Base-by-base conservation (phyloP, 2,329 filamentous ascomycete species). In the Hortaea werneckii region DNA sequence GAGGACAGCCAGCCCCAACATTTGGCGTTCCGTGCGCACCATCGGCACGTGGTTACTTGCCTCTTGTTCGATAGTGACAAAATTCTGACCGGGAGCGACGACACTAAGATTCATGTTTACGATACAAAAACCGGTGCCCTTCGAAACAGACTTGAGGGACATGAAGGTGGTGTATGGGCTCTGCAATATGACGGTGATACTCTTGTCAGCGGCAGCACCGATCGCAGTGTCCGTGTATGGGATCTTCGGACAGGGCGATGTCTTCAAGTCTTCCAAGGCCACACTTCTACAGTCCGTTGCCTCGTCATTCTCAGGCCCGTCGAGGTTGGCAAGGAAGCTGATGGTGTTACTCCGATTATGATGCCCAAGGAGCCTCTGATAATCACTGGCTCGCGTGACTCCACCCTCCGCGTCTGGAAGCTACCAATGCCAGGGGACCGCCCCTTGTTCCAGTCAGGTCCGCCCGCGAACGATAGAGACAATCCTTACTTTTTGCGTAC, bases 181-280 rank as follows among this genome's bases (percentile, higher is more conserved):
- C 70, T 98, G 44, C 89, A 96, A 64, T 98, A 96, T 62, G 83
- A 95, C 61, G 90, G 89, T 42, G 95, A 96, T 61, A 87, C 86
- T 11, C 71, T 98, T 13, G 92, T 98, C 2, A 98, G 92, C 11
- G 92, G 92, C 2, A 95, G 89, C 5, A 98, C 92, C 0, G 92
- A 98, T 66, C 78, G 92, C 40, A 94, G 92, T 8, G 92, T 98
- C n/a, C 82, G 92, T n/a, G 90, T 98, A 0, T 98, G 92, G 92
- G 90, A 98, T 62, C 95, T 98, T 52, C 87, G 94, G 60, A 84
- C 84, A 57, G 92, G 89, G 0, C 78, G 85, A 40, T 95, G 90
- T 65, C 90, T 89, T 8, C 92, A 98, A 62, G 83, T 95, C 0
- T 98, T 98, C 63, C 89, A 95, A 61, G 94, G 92, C 0, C 92